Base-by-base conservation (phyloP, 2,329 filamentous ascomycete genomes). In the Monosporascus sp. region DNA sequence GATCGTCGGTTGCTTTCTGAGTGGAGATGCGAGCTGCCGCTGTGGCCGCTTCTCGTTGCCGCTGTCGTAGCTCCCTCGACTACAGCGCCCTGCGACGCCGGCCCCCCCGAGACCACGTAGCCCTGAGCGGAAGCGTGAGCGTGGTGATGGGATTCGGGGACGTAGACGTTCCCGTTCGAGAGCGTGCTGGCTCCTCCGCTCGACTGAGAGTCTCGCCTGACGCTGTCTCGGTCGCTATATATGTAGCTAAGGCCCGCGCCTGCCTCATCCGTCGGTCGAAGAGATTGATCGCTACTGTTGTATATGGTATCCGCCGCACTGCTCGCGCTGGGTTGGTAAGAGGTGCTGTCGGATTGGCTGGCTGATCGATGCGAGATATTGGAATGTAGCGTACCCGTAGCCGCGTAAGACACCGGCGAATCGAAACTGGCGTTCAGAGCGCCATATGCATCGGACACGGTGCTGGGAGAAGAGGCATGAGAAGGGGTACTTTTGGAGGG, bases 161-260 rank as follows among this genome's bases (percentile, higher is more conserved):
- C 64, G 55, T 71, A 71, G 45, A 65, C 52, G 22, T 70, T 67
- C 15, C 68, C 67, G 55, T 69, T 70, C 44, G 67, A 56, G 3
- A 70, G 62, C 6, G 56, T 52, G 46, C 52, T 56, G 25, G 51
- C 55, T 9, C 59, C 58, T n/a, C 60, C 56, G 48, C 58, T 60
- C 3, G 65, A 62, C 11, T 61, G 61, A 1, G 62, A 63, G 22
- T 61, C 60, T 24, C 63, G 59, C 18, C 62, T 55, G 22, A 58
- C 47, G 49, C 52, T 47, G 47, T 58, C 39, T 52, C 52, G 52
- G 55, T 68, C 55, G 60, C 63, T 58, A 54, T 65, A 65, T 35
- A 67, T 60, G 55, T 67, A 65, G 51, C 63, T 60, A 4, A 65
- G 51, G 1, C 52, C 55, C 14, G 57, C 38, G 49, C 22, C 54